Percentiles rank a stretch among this genome's conserved stretches.
Conservation (phyloP, 495 filamentous ascomycete species). For the Geoglossum glabrum region DNA sequence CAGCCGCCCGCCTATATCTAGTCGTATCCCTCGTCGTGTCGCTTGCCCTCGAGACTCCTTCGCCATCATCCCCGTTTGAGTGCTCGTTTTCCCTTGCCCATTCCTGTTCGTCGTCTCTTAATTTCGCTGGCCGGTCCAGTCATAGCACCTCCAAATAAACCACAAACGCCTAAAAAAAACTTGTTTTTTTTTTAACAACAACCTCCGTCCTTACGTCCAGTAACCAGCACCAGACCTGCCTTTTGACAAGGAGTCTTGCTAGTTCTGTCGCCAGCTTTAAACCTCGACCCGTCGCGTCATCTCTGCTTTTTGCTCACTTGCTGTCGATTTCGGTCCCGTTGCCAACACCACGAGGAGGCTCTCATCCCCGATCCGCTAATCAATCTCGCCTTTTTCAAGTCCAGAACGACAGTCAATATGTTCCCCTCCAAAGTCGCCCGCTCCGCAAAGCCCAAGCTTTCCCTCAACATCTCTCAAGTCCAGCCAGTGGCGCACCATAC, state of each 20-base stretch:
- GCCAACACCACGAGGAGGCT: neutral
- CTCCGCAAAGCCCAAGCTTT: slow-evolving; percentile 2
- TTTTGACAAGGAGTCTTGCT: neutral
- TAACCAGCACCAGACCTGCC: neutral
- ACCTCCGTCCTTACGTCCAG: too few species aligned
- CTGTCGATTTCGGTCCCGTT: too few species aligned
- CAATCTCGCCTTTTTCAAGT: neutral
- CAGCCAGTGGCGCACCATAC: neutral
- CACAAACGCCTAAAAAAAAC: neutral
- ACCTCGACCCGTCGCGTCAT: neutral
- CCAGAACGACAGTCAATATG: slow-evolving; percentile 1
- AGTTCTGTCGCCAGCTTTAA: too few species aligned
- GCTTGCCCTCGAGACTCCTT: neutral
- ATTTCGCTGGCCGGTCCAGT: neutral
- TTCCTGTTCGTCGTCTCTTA: neutral
- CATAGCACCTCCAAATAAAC: neutral
- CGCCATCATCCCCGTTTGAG: neutral
- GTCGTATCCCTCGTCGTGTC: neutral
- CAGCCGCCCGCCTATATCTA: neutral
- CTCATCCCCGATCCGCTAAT: neutral
- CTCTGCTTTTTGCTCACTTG: neutral
- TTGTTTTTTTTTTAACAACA: neutral
- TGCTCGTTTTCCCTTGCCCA: neutral
- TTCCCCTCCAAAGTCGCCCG: neutral
- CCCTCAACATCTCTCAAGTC: neutral